Evolutionary conservation across 1,139 yeast species (phyloP), one percentile per base, ranked within the genome.

Genomic region (Candida glucosophila): DNA sequence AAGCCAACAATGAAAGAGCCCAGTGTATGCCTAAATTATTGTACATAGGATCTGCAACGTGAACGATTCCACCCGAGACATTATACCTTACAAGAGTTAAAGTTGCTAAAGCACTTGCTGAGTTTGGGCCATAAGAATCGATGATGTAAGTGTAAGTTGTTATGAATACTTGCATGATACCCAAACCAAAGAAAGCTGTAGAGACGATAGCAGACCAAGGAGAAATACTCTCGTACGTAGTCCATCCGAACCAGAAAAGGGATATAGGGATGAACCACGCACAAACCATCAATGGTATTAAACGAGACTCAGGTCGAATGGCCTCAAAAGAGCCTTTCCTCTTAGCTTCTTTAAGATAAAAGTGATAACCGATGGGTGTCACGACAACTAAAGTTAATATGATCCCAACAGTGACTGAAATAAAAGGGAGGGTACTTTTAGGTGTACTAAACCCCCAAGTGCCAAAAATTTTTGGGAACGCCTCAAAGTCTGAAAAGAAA

Each of bases 41-140:
- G 20, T 27, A 30, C 28, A 30, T 22, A 5, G 33, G 33, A 19
- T 25, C 26, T 8, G 30, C 28, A 20, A 30, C 29, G 19, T 29
- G 32, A 8, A 29, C 22, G 27, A 29, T 26, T 6, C 29, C 32
- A 7, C 24, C 32, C 4, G 32, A 29, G 8, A 26, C 27, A 26
- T 20, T 22, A 11, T 25, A 25, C 13, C 27, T 20, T n/a, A 25
- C 27, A 7, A 25, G 15, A 5, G 27, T 25, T 5, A 25, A 15
- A 14, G 24, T 29, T 22, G 28, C 25, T 12, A 28, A 25, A 15
- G 30, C 30, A 28, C 30, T 28, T 2, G 30, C 30, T 6, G 30
- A 28, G 14, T 24, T 22, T 8, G 14, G 14, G 7, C 30, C 30
- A 17, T 29, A 29, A 3, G 32, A 24, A 18, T 29, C 32, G 6